Evolutionary conservation across 75 land plant species (phyloP), one percentile per base, ranked within the genome.

Genomic region (Pseudotsuga menziesii): DNA sequence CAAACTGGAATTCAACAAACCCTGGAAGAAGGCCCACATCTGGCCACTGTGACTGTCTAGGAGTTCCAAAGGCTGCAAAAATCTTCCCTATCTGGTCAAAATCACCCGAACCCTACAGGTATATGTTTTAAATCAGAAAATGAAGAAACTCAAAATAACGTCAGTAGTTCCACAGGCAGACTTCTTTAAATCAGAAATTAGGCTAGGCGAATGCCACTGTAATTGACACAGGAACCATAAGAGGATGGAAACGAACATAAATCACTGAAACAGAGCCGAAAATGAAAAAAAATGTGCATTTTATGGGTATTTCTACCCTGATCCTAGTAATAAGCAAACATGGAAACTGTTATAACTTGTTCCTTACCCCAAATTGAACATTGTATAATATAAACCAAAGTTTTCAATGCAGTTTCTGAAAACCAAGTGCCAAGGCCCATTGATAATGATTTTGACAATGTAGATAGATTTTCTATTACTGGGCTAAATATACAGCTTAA

Each of bases 71-170:
- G 22, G 93, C 93, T 11, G 89, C 91, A 89, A 97, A 97, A n/a
- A 94, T 94, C 81, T 97, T 97, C 23, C 99, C 97, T 39, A 97
- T 88, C 75, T 97, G 99, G 78, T 97, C 97, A 76, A 97, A 89
- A 74, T 97, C 99, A 83, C 92, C 89, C 5, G 86, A 69, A 23
- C 99, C 99, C 97, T 94, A 84, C 15, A 19, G 19, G 75, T 9
- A 62, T 4, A 36, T 15, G 17, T 62, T 22, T 39, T 4, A 39
- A 39, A 39, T 4, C 4, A 39, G 41, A 39, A 39, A 66, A 77
- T 22, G 11, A 36, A 48, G 14, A 41, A 75, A 52, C 26, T 48
- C 70, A 61, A 32, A 26, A 76, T 29, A 27, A 76, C 29, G 13
- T 36, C 26, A 58, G 6, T 54, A 14, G 29, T 23, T 36, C 11